Evolutionary conservation across 371 early-diverging fungal species (phyloP).

Genomic region (Circinella minor): DNA sequence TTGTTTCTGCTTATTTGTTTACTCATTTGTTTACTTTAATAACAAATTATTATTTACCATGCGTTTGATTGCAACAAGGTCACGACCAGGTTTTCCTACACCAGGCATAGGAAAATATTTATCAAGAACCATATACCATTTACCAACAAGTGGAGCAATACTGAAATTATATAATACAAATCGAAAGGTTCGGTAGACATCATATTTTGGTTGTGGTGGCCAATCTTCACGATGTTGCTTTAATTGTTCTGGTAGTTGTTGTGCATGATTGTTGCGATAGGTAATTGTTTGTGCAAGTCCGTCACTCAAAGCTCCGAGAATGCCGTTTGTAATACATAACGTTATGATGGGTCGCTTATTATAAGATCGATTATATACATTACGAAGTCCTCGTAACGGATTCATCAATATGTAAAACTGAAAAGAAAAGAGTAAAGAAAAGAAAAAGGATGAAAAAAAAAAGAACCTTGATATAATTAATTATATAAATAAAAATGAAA

Average conservation of each 20-base stretch:
- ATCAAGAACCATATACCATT: slow-evolving; percentile 78
- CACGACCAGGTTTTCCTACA: slow-evolving; percentile 22
- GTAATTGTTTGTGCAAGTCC: slow-evolving; percentile 68
- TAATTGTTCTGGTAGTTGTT: slow-evolving; percentile 20
- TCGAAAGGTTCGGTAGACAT: slow-evolving; percentile 44
- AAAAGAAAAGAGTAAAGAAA: slow-evolving; percentile 14
- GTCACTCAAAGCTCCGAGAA: slow-evolving; percentile 73
- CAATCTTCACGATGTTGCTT: slow-evolving; percentile 16
- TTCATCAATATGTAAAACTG: slow-evolving; percentile 23
- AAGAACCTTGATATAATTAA: not conserved
- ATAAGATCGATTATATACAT: slow-evolving; percentile 53
- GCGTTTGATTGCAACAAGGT: slow-evolving; percentile 41
- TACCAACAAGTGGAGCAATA: slow-evolving; percentile 75
- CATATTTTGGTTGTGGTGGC: slow-evolving; percentile 33
- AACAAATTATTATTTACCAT: slow-evolving; percentile 34
- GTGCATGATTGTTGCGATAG: slow-evolving; percentile 28
- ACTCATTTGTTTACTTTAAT: not conserved
- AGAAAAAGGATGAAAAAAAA: not conserved
- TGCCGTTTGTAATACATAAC: slow-evolving; percentile 72
- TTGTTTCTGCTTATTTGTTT: no score
- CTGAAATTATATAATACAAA: slow-evolving; percentile 77
- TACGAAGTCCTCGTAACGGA: slow-evolving; percentile 31
- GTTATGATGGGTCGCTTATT: slow-evolving; percentile 69
- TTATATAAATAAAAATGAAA: not conserved
- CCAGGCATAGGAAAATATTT: slow-evolving; percentile 64